Evolutionary conservation across 2,329 filamentous ascomycete genomes (phyloP), one percentile per base, ranked within the genome.

Genomic region (Mollisiaceae sp.): DNA sequence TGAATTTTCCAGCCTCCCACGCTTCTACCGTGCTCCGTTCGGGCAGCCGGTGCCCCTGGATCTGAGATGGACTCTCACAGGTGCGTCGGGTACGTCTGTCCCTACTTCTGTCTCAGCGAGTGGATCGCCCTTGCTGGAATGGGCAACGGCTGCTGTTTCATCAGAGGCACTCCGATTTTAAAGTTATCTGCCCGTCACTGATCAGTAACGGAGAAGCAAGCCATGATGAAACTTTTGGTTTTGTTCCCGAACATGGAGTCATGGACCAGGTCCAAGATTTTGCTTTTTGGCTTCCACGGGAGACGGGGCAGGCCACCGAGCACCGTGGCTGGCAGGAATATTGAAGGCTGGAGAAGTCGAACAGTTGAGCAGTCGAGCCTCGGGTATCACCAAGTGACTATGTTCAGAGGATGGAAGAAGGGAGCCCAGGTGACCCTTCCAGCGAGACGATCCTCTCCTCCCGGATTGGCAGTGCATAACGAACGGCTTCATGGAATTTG

Each of bases 401-500:
- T n/a, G n/a, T 12, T 15, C 24, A 24, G n/a, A 50, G n/a, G 22
- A 32, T 14, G 32, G 11, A 12, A 4, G 27, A 35, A 54, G 11
- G 5, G 14, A 35, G 27, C 24, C 15, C 50, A 54, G 50, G 50
- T 54, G 50, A 54, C 50, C 24, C 15, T 27, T 54, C 24, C 50
- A 54, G 50, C 12, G 24, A 54, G 43, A 47, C 22, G 52, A 56
- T 55, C 47, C 22, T 54, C 61, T 55, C 47, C 22, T 54, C 61
- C 59, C 50, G 64, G 66, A 66, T 68, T 66, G 18, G 58, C 66
- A 55, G 61, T 66, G 66, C 66, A 66, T 64, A 32, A 41, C 20
- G 35, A n/a, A 55, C 6, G n/a, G 45, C n/a, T 3, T 32, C 45
- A 55, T 55, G 52, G 59, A 39, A 60, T 54, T 41, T 41, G 32